These are phyloP conservation scores for Cryptosporidium viatorum DNA, from an alignment of 169 alveolate species.

Conservation along the genomic window DNA sequence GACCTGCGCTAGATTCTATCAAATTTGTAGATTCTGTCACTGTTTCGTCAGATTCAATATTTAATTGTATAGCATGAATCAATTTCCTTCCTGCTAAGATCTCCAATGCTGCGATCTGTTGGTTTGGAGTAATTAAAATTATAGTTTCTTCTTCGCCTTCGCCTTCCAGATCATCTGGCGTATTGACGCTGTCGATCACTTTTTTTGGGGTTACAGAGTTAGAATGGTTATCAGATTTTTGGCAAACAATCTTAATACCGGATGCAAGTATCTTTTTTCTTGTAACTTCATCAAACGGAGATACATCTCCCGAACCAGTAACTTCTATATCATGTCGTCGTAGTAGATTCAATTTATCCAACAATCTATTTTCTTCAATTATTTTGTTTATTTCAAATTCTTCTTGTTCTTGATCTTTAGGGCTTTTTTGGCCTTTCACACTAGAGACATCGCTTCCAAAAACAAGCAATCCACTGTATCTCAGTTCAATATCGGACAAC, in stretches of 20 bases:
- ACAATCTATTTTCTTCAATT: constrained; percentile 35
- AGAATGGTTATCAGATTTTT: not conserved
- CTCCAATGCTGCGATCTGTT: constrained; percentile 40
- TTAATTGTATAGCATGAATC: constrained; percentile 25
- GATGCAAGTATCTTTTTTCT: constrained; percentile 16
- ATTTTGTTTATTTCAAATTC: constrained; percentile 27
- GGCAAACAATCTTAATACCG: constrained; percentile 1
- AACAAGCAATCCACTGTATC: constrained; percentile 1
- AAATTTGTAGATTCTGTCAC: constrained; percentile 2
- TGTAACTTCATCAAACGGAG: constrained; percentile 20
- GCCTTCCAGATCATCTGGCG: not conserved
- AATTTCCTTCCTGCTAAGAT: constrained; percentile 7
- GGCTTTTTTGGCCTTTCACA: not conserved
- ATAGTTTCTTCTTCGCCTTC: not conserved
- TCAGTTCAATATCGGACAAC: constrained; percentile 43
- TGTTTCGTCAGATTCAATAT: not conserved
- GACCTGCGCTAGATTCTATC: constrained; percentile 3
- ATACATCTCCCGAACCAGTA: not conserved
- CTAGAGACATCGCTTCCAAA: not conserved
- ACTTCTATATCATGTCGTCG: constrained; percentile 26
- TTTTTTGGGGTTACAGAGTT: not conserved
- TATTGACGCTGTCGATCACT: not conserved
- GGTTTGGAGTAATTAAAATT: constrained; percentile 1
- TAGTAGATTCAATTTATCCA: constrained; percentile 27
- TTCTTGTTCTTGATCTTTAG: constrained; percentile 13